Base-by-base conservation (phyloP, 2,329 filamentous ascomycete genomes). In the Neonectria neomacrospora region DNA sequence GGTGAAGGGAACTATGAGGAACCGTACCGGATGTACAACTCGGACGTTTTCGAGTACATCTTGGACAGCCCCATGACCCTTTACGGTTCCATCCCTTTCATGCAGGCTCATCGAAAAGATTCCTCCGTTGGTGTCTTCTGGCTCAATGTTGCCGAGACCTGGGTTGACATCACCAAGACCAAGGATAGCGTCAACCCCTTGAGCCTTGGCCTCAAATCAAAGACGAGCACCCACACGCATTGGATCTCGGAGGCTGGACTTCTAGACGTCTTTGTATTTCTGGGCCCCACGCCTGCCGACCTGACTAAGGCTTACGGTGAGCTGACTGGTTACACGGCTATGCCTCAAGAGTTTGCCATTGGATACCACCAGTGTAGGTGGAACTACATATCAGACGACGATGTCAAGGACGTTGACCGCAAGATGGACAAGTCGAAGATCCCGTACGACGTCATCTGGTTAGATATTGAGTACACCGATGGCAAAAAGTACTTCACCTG, bases 401-500 rank as follows among this genome's bases (percentile, higher is more conserved):
- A 99, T 79, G 94, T 99, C 62, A 96, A 92, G 78, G 94, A 98
- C 74, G 95, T 99, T 44, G 94, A 98, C 77, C 90, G 92, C 68
- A 97, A 96, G 77, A 97, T 99, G 82, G 94, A 98, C 82, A 96
- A 96, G 81, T 88, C 90, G 80, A 90, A 93, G 76, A 97, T 99
- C 58, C 96, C 96, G 0, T 99, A 98, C 81, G 96, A 99, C 79
- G 92, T 98, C 67, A 99, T 99, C 73, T 99, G 96, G 96, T 89
- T 99, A 18, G 96, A 99, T 73, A 93, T 99, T 70, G 96, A 99
- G 80, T 99, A 98, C 79, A 96, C 94, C 0, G 92, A 99, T 64
- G 94, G 91, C 78, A 95, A 96, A 80, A 96, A 97, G 81, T 99
- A 99, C 82, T 99, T 99, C 77, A 97, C 94, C 1, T 99, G 94